Conservation (phyloP, 805 yeast genomes). For the Komagataella ulmi region DNA sequence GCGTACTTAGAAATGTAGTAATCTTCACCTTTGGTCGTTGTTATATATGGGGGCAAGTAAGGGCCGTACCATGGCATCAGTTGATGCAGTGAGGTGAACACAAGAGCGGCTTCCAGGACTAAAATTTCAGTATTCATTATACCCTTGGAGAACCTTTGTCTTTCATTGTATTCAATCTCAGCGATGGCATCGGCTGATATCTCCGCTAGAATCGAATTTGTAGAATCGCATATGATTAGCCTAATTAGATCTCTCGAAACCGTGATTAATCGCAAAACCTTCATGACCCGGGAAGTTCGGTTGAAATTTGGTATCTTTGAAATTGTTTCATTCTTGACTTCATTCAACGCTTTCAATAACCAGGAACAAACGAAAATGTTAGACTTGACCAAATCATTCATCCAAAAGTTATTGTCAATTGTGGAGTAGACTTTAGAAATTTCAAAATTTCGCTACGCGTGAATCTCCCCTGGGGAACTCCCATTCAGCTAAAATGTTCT, state of each 20-base stretch:
- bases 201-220: constrained; percentile 5
- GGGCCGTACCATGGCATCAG: constrained; percentile 4
- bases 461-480: background rate
- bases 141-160: constrained; percentile 21
- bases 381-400: background rate
- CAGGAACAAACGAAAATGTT: constrained; percentile 1
- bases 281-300: background rate
- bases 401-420: background rate
- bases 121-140: constrained; percentile 16
- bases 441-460: background rate
- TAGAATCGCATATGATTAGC: constrained; percentile 3
- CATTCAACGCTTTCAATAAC: background rate
- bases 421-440: background rate
- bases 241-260: background rate
- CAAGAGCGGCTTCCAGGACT: constrained; percentile 16
- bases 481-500: background rate
- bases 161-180: constrained; percentile 17
- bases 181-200: constrained; percentile 6
- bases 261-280: background rate
- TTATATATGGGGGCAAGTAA: background rate
- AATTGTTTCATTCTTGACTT: background rate
- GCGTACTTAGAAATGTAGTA: background rate
- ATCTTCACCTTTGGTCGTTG: background rate
- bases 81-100: constrained; percentile 8
- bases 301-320: background rate